phyloP scores from a whole-genome alignment of 2,329 filamentous ascomycete species.

The Macrophomina pseudophaseolina region DNA sequence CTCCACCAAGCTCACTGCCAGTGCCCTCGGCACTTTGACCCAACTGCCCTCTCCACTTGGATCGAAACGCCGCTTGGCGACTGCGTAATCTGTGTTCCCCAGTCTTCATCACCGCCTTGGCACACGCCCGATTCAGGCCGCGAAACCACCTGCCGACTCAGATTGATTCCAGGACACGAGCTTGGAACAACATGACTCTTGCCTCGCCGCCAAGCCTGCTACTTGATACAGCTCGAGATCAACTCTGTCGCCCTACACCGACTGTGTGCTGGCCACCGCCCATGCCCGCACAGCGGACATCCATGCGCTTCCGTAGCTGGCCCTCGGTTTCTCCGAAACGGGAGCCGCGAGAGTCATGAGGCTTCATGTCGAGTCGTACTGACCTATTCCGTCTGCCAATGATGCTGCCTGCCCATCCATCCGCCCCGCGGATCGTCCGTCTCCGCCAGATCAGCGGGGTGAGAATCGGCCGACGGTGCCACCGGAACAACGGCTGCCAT shows the following conservation, averaged over 20 bases:
- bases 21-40: neutral
- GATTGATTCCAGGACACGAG: constrained; percentile 2
- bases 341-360: neutral
- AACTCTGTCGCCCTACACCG: neutral
- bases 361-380: neutral
- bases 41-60: neutral
- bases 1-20: neutral
- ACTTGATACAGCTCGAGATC: neutral
- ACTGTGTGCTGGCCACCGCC: neutral
- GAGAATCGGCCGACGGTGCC: neutral
- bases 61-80: neutral
- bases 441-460: neutral
- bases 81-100: neutral
- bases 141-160: neutral
- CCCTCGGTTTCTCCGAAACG: neutral
- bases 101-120: neutral
- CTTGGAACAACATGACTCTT: neutral
- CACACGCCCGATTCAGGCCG: neutral
- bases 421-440: neutral
- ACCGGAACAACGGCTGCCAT: neutral
- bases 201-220: neutral
- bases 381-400: neutral
- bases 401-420: neutral
- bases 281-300: neutral
- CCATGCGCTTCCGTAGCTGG: neutral